Percentiles rank a stretch among this genome's conserved stretches.
Conservation (phyloP, 202 grass and related monocot species). For the Musa balbisiana region DNA sequence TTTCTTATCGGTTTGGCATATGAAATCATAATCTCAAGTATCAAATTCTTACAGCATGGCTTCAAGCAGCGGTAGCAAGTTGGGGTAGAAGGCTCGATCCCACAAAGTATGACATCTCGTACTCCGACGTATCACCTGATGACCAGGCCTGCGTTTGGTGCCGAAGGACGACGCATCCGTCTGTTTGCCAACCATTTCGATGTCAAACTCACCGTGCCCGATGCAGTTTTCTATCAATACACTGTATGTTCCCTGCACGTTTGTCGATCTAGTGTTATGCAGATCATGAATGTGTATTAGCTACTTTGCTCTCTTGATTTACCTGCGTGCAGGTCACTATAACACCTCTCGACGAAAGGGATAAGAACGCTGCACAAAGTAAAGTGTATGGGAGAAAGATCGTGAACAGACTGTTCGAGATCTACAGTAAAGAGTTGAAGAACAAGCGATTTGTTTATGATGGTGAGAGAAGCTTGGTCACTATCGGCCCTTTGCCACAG, state of each 20-base stretch:
- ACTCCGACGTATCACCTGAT: slow-evolving; percentile 31
- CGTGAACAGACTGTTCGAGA: slow-evolving; percentile 63
- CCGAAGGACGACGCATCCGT: slow-evolving; percentile 48
- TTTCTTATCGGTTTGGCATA: no score
- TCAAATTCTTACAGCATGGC: slow-evolving; percentile 8
- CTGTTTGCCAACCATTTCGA: slow-evolving; percentile 74
- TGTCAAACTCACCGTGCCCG: slow-evolving; percentile 43
- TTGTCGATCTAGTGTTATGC: background rate
- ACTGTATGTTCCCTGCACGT: slow-evolving; percentile 31
- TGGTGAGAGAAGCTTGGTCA: slow-evolving; percentile 79
- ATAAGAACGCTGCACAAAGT: slow-evolving; percentile 47
- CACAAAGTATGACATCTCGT: slow-evolving; percentile 21
- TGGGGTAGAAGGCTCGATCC: slow-evolving; percentile 5
- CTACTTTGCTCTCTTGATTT: slow-evolving; percentile 2
- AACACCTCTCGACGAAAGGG: slow-evolving; percentile 53
- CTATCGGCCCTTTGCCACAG: slow-evolving; percentile 66
- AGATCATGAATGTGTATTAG: background rate
- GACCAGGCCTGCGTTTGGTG: slow-evolving; percentile 41
- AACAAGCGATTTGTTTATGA: slow-evolving; percentile 82
- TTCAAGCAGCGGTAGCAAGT: background rate
- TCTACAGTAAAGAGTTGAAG: slow-evolving; percentile 64
- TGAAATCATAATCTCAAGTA: no score
- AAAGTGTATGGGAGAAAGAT: slow-evolving; percentile 61
- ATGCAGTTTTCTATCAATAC: slow-evolving; percentile 82
- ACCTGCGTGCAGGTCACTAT: slow-evolving; percentile 39